Conservation (phyloP, 176 grass and related monocot species). For the Ensete glaucum region DNA sequence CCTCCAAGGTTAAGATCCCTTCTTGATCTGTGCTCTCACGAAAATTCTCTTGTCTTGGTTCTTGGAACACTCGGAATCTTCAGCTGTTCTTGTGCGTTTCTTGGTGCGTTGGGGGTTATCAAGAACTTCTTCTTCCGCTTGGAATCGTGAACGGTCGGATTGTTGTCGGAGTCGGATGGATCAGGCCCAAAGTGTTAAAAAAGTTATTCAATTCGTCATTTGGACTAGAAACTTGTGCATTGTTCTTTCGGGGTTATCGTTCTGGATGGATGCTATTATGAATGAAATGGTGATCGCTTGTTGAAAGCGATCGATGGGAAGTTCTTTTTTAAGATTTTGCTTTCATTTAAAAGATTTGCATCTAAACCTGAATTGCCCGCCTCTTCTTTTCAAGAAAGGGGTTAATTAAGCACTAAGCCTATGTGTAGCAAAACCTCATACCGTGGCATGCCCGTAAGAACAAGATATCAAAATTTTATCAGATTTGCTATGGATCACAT, state of each 20-base stretch:
- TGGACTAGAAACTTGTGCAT: neutral
- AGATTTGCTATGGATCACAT: too few species aligned
- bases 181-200: neutral
- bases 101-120: neutral
- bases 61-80: neutral
- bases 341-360: too few species aligned
- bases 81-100: neutral
- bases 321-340: too few species aligned
- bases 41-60: neutral
- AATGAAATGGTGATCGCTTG: too few species aligned
- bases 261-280: neutral
- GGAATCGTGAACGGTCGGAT: neutral
- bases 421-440: too few species aligned
- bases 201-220: neutral
- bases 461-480: too few species aligned
- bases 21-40: neutral
- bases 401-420: too few species aligned
- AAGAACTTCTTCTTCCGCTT: neutral
- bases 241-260: neutral
- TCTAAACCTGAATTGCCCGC: too few species aligned
- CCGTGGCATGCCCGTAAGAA: too few species aligned
- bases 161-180: neutral
- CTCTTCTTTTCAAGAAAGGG: too few species aligned
- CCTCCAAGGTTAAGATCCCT: conserved; percentile 85
- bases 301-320: too few species aligned